Evolutionary conservation across 139 green algal species (phyloP).

Genomic region (Medakamo hakoo): DNA sequence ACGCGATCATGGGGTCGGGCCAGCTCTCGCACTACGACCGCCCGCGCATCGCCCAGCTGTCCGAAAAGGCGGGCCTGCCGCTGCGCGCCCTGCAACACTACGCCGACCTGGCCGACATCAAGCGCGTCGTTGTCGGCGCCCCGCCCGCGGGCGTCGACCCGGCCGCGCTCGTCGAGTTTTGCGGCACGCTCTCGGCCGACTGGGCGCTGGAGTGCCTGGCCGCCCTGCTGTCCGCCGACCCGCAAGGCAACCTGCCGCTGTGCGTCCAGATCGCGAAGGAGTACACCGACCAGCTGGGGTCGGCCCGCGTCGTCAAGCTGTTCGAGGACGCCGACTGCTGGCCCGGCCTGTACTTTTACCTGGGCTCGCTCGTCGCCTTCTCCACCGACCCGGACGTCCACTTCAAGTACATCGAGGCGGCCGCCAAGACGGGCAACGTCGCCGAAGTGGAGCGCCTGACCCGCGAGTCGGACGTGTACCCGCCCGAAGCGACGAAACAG

Average conservation of each 20-base stretch:
- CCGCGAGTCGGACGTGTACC: slow-evolving; percentile 78
- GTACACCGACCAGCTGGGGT: slow-evolving; percentile 84
- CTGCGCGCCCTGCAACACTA: slow-evolving; percentile 98
- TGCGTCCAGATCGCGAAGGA: slow-evolving; percentile 88
- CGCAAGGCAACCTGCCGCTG: slow-evolving; percentile 70
- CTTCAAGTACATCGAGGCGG: slow-evolving; percentile 99
- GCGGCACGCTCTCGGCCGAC: slow-evolving; percentile 85
- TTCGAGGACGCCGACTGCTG: slow-evolving; percentile 82
- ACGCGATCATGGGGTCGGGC: slow-evolving; percentile 89
- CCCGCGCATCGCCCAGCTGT: slow-evolving; percentile 91
- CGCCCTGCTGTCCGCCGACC: slow-evolving; percentile 84
- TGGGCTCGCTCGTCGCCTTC: slow-evolving; percentile 75
- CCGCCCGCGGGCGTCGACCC: slow-evolving; percentile 95
- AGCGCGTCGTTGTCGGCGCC: slow-evolving; percentile 91
- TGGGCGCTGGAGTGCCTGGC: slow-evolving; percentile 69
- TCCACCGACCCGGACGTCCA: slow-evolving; percentile 78
- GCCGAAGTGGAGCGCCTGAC: slow-evolving; percentile 95
- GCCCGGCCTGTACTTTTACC: slow-evolving; percentile 93
- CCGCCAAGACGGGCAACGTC: slow-evolving; percentile 68
- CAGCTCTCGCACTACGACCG: slow-evolving; percentile 94
- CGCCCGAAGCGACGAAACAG: slow-evolving; percentile 70
- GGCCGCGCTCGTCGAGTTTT: slow-evolving; percentile 82
- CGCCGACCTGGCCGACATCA: slow-evolving; percentile 94
- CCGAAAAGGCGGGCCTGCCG: slow-evolving; percentile 98
- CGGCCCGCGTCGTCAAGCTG: slow-evolving; percentile 73